phyloP scores from a whole-genome alignment of 2,329 filamentous ascomycete species.

The Zymoseptoria brevis region DNA sequence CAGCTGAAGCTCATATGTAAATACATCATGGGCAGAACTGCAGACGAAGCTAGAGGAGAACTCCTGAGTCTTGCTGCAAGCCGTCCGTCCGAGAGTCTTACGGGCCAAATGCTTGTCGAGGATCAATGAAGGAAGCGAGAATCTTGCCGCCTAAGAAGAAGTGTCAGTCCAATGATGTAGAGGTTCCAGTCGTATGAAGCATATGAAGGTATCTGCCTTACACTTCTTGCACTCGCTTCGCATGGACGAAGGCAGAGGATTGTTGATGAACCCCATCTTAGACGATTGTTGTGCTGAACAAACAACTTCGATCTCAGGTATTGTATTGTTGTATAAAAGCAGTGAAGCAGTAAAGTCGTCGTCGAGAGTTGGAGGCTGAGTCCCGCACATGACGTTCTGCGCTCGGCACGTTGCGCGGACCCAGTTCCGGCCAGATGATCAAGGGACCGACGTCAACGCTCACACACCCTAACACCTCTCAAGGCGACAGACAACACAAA shows the following conservation, averaged over 20 bases:
- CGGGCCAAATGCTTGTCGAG: slow-evolving; percentile 83
- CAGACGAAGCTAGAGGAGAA: background rate
- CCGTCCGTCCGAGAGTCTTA: background rate
- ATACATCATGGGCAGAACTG: background rate
- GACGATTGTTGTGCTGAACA: background rate
- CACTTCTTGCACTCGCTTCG: slow-evolving; percentile 36
- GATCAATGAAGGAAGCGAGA: slow-evolving; percentile 87
- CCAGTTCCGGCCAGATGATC: background rate
- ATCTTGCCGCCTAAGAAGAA: slow-evolving; percentile 69
- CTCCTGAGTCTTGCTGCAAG: background rate
- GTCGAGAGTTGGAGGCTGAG: background rate
- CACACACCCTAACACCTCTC: background rate
- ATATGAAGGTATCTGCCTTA: slow-evolving; percentile 5
- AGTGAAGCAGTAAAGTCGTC: background rate
- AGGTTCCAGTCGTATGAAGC: too few species aligned
- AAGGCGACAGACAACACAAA: background rate
- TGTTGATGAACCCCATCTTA: slow-evolving; percentile 45
- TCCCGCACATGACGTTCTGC: background rate
- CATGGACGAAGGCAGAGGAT: slow-evolving; percentile 47
- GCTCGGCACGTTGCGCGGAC: background rate
- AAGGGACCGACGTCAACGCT: background rate
- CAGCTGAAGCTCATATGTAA: background rate
- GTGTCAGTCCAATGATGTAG: too few species aligned
- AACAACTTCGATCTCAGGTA: background rate
- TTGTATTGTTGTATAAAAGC: background rate